Percentiles rank a stretch among this genome's conserved stretches.
Conservation (phyloP, 1,139 yeast genomes). For the Ogataea hybrid region DNA sequence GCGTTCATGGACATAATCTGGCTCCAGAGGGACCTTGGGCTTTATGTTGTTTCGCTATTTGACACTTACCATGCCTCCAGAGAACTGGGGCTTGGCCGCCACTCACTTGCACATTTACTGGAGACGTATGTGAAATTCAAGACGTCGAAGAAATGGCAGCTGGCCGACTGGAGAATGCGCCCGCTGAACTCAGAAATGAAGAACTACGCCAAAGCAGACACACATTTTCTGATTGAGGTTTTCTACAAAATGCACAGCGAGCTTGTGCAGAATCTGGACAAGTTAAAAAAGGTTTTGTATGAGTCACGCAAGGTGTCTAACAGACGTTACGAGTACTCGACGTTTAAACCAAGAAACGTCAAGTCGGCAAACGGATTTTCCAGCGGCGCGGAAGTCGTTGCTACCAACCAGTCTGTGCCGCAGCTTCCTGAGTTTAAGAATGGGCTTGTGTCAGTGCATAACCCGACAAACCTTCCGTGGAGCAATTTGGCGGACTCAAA, state of each 20-base stretch:
- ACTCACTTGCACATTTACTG: conserved; percentile 79
- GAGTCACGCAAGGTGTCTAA: conserved; percentile 81
- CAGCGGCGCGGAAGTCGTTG: conserved; percentile 24
- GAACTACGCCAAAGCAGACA: conserved; percentile 91
- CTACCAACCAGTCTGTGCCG: conserved; percentile 30
- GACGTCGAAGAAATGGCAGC: conserved; percentile 90
- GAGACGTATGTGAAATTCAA: conserved; percentile 80
- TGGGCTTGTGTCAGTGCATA: conserved; percentile 10
- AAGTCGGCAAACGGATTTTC: conserved; percentile 14
- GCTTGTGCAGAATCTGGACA: conserved; percentile 40
- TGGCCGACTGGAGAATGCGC: conserved; percentile 95
- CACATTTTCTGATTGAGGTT: conserved; percentile 83
- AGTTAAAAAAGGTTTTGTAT: conserved; percentile 60
- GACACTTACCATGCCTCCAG: conserved; percentile 93
- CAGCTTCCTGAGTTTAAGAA: conserved; percentile 19
- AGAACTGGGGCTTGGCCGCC: conserved; percentile 72
- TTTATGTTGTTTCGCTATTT: conserved; percentile 84
- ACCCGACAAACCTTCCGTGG: conserved; percentile 50
- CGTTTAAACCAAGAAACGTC: conserved; percentile 49
- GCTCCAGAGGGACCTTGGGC: conserved; percentile 94
- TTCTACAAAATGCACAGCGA: conserved; percentile 72
- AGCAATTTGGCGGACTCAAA: conserved; percentile 59
- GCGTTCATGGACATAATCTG: conserved; percentile 96
- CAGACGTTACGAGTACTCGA: conserved; percentile 76
- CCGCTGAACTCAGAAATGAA: conserved; percentile 78